Percentiles rank a stretch among this genome's conserved stretches.
phyloP scores from a whole-genome alignment of 1,139 yeast genomes.

The Debaryomycetaceae sp. region DNA sequence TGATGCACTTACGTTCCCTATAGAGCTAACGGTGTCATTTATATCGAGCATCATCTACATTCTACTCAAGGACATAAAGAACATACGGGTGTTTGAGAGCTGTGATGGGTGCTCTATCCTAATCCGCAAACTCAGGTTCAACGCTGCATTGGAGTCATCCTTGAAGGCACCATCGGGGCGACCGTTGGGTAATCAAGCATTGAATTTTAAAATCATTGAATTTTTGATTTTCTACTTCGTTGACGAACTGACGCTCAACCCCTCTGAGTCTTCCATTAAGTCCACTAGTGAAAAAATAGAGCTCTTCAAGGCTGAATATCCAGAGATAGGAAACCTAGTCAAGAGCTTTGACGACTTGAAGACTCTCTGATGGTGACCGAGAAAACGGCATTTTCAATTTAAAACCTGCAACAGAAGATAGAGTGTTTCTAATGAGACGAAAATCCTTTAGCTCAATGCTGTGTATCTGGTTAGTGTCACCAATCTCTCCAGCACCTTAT shows the following conservation, averaged over 20 bases:
- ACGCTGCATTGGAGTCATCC: constrained; percentile 9
- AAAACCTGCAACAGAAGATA: too few relatives aligned
- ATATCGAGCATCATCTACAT: constrained; percentile 60
- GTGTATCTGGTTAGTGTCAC: too few relatives aligned
- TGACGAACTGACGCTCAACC: constrained; percentile 50
- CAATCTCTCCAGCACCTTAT: too few relatives aligned
- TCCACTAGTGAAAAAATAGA: constrained; percentile 52
- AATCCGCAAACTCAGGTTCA: constrained; percentile 36
- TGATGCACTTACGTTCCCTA: background rate
- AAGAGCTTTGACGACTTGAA: constrained; percentile 37
- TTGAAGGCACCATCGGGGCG: background rate
- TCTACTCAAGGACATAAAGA: constrained; percentile 53
- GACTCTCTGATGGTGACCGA: constrained; percentile 8
- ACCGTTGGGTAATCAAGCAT: constrained; percentile 29
- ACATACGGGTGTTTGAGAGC: constrained; percentile 58
- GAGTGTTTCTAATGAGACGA: too few relatives aligned
- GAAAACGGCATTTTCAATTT: too few relatives aligned
- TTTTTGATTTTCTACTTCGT: constrained; percentile 67
- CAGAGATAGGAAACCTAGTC: constrained; percentile 40
- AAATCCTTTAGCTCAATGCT: too few relatives aligned
- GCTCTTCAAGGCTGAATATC: constrained; percentile 45
- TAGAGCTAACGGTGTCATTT: constrained; percentile 36
- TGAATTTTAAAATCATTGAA: constrained; percentile 63
- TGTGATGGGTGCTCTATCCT: constrained; percentile 55
- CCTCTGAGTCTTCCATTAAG: constrained; percentile 15